Evolutionary conservation across 805 yeast species (phyloP), one percentile per base, ranked within the genome.

Genomic region (Ogataea nonfermentans): DNA sequence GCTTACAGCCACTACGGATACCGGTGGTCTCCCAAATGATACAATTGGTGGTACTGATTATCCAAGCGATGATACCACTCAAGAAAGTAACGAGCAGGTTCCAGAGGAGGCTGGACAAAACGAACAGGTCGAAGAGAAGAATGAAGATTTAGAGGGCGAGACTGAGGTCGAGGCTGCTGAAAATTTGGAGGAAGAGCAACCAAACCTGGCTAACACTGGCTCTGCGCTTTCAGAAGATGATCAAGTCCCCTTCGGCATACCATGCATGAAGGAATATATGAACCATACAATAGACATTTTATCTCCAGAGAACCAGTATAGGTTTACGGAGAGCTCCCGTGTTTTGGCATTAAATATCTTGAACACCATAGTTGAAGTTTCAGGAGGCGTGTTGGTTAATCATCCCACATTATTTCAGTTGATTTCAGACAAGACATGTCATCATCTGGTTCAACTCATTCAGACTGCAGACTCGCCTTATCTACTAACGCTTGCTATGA

Each of bases 271-370:
- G 49, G 95, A 87, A 53, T 84, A 82, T 49, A 62, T 89, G 48
- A 80, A 81, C 9, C 80, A 87, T 25, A 70, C 91, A 28, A 75
- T 88, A 10, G 83, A 93, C 1, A 78, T 90, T 61, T 71, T 90
- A 24, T 80, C 93, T 9, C 95, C 96, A 0, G 78, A 81, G 24
- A 84, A 87, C 52, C 87, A 84, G 56, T 77, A 78, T 53, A 88
- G 85, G 53, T 93, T 88, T 54, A 85, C 91, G 46, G 96, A 91
- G 59, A 74, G 87, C 19, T 81, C 96, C 0, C 76, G 95, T 41
- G 81, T 86, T 10, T 79, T 91, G 65, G 93, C 96, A 0, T 64
- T 93, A 25, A 74, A 81, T 20, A 72, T 91, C 28, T 70, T 93
- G 28, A 81, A 79, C 39, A 81, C 83, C 0, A 84, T 95, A 1